These are phyloP conservation scores for Hypoxylon fuscum DNA, from an alignment of 495 filamentous ascomycete species.

Conservation along the genomic window DNA sequence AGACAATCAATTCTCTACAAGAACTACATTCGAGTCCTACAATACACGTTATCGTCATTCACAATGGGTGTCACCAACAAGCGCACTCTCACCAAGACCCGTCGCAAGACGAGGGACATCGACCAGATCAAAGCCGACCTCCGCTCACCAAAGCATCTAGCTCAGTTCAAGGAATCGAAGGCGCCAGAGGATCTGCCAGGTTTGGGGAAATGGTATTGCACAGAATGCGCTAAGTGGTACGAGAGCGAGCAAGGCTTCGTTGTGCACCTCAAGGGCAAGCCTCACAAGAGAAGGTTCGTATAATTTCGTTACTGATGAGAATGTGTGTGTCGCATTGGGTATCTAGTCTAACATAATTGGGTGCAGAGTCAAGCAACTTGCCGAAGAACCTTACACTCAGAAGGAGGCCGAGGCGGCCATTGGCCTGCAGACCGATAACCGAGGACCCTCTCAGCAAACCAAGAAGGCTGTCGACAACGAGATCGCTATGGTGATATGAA, in stretches of 20 bases:
- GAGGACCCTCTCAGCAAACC: conserved; percentile 31
- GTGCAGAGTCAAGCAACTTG: conserved; percentile 73
- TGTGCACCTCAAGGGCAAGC: conserved; percentile 84
- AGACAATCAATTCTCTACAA: neutral
- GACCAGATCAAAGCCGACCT: conserved; percentile 90
- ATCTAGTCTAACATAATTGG: conserved; percentile 34
- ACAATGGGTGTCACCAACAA: conserved; percentile 64
- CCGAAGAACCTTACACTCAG: conserved; percentile 85
- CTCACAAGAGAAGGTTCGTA: conserved; percentile 89
- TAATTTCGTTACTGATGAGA: no score
- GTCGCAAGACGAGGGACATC: conserved; percentile 72
- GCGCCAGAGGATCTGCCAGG: conserved; percentile 86
- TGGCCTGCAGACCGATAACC: conserved; percentile 72
- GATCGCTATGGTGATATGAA: conserved; percentile 42
- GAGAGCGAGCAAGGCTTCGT: conserved; percentile 83
- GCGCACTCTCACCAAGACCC: conserved; percentile 67
- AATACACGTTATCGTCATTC: neutral
- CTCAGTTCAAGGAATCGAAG: conserved; percentile 78
- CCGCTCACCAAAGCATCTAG: conserved; percentile 75
- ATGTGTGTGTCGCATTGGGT: conserved; percentile 18
- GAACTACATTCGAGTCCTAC: neutral
- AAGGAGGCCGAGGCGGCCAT: conserved; percentile 84
- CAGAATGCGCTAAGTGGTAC: conserved; percentile 97
- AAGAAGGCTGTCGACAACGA: conserved; percentile 29
- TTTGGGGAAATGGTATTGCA: conserved; percentile 83